Percentiles rank a stretch among this genome's conserved stretches.
Conservation (phyloP, 805 yeast species). For the Metschnikowia noctiluminum region DNA sequence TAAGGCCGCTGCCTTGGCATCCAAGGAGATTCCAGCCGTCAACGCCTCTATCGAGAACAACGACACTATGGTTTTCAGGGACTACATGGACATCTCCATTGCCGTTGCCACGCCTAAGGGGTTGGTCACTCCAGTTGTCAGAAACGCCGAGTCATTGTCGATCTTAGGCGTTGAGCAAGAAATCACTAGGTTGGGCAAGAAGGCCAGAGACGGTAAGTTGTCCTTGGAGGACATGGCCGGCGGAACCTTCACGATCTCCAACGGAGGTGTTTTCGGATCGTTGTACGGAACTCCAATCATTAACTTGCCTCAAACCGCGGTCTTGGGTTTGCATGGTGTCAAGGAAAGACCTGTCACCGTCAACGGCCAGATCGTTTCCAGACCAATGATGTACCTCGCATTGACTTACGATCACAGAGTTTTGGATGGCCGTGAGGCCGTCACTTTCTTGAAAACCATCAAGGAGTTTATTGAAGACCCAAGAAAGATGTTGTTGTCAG, state of each 20-base stretch:
- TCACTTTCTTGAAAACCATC: slow-evolving; percentile 90
- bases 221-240: slow-evolving; percentile 98
- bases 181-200: slow-evolving; percentile 74
- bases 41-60: slow-evolving; percentile 92
- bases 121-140: slow-evolving; percentile 93
- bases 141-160: slow-evolving; percentile 90
- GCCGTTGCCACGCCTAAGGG: slow-evolving; percentile 99
- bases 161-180: slow-evolving; percentile 88
- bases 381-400: slow-evolving; percentile 99
- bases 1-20: slow-evolving; percentile 87
- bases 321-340: slow-evolving; percentile 94
- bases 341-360: slow-evolving; percentile 97
- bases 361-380: slow-evolving; percentile 89
- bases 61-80: slow-evolving; percentile 92
- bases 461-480: slow-evolving; percentile 99
- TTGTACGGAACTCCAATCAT: slow-evolving; percentile 97
- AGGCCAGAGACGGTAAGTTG: slow-evolving; percentile 96
- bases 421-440: slow-evolving; percentile 98
- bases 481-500: slow-evolving; percentile 80
- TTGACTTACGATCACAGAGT: slow-evolving; percentile 98
- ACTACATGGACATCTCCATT: slow-evolving; percentile 90
- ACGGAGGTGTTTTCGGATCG: slow-evolving; percentile 99
- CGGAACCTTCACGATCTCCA: slow-evolving; percentile 97
- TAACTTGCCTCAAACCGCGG: slow-evolving; percentile 98
- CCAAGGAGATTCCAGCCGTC: slow-evolving; percentile 91